Evolutionary conservation across 129 eudicot genomes (phyloP).

Genomic region (Tagetes patula): DNA sequence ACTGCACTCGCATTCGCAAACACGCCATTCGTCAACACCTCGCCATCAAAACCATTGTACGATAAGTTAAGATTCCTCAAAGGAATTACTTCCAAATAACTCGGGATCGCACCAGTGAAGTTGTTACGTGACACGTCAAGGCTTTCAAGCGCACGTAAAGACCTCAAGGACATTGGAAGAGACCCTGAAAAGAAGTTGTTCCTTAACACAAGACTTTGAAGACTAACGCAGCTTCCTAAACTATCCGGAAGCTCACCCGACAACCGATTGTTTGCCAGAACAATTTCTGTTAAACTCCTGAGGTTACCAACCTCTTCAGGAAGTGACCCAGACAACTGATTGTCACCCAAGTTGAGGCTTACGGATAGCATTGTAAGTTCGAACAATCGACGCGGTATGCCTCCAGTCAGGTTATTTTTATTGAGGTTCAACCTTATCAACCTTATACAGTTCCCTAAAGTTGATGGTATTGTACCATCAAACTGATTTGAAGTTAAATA

Average conservation of each 20-base stretch:
- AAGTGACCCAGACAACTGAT: constrained; percentile 36
- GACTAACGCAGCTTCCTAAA: constrained; percentile 40
- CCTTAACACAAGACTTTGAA: constrained; percentile 21
- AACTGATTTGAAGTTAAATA: constrained; percentile 22
- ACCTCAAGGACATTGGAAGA: constrained; percentile 40
- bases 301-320: constrained; percentile 38
- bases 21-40: constrained; percentile 35
- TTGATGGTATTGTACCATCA: constrained; percentile 30
- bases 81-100: constrained; percentile 25
- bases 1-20: constrained; percentile 31
- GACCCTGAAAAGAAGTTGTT: constrained; percentile 34
- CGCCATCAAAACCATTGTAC: constrained; percentile 39
- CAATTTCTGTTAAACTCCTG: constrained; percentile 17
- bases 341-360: constrained; percentile 31
- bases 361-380: constrained; percentile 25
- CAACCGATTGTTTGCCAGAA: constrained; percentile 32
- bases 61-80: constrained; percentile 32
- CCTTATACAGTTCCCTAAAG: constrained; percentile 29
- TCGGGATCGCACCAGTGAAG: constrained; percentile 43
- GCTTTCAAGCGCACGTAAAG: constrained; percentile 32
- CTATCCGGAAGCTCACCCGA: constrained; percentile 46
- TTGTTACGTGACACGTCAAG: constrained; percentile 45
- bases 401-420: constrained; percentile 36
- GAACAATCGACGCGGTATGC: constrained; percentile 32
- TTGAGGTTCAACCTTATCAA: constrained; percentile 27